phyloP scores from a whole-genome alignment of 768 basidiomycete genomes.

The Scleroderma bovista region DNA sequence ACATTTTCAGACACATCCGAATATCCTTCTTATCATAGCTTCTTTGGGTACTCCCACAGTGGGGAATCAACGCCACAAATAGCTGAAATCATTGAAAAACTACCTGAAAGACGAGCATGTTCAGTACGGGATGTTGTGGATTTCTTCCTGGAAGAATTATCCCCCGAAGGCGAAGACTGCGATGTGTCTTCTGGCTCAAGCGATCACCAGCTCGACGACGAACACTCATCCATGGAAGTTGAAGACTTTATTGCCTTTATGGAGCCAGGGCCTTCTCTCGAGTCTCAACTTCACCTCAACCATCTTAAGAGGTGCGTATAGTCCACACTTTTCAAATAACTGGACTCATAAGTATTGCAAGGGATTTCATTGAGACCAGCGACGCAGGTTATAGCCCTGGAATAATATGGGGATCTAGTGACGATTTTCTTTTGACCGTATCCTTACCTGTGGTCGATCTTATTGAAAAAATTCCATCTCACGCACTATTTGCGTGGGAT shows the following conservation, averaged over 20 bases:
- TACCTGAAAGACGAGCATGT: conserved; percentile 37
- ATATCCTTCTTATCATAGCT: conserved; percentile 55
- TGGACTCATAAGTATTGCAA: conserved; percentile 16
- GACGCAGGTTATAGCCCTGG: conserved; percentile 56
- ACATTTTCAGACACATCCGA: conserved; percentile 54
- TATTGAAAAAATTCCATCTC: conserved; percentile 49
- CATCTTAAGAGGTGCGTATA: conserved; percentile 4
- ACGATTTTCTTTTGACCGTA: conserved; percentile 51
- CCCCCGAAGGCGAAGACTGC: too few relatives aligned
- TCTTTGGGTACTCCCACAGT: conserved; percentile 51
- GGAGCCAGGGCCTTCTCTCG: not conserved
- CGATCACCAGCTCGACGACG: conserved; percentile 29
- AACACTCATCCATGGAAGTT: conserved; percentile 16
- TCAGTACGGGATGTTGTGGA: conserved; percentile 43
- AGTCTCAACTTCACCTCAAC: not conserved
- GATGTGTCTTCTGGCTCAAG: conserved; percentile 27
- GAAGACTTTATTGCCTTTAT: conserved; percentile 7
- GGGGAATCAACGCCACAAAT: conserved; percentile 35
- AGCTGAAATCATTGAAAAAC: conserved; percentile 37
- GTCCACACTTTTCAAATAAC: not conserved
- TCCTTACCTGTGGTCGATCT: conserved; percentile 52
- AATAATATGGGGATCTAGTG: conserved; percentile 42
- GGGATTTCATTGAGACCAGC: conserved; percentile 58
- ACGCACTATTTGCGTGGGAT: conserved; percentile 74
- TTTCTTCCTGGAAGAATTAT: conserved; percentile 29